Evolutionary conservation across 2,329 filamentous ascomycete genomes (phyloP).

Genomic region (Colletotrichum sp.): DNA sequence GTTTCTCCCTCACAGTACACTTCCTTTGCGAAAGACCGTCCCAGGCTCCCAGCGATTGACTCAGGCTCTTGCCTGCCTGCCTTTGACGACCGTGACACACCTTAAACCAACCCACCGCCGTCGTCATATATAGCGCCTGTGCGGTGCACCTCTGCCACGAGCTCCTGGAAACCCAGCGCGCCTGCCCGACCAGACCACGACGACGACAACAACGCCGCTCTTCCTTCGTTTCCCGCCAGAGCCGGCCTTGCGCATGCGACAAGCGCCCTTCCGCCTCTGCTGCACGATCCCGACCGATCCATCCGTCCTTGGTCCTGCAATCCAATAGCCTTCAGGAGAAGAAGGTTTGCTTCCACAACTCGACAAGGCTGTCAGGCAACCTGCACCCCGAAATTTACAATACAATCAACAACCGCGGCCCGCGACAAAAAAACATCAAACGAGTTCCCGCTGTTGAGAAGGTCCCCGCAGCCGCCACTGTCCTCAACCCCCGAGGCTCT

Average conservation of each 20-base stretch:
- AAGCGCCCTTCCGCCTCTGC: not conserved
- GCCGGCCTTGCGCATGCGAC: not conserved
- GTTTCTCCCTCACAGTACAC: slow-evolving; percentile 10
- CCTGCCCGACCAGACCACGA: not conserved
- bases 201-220: not conserved
- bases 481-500: not conserved
- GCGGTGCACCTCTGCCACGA: not conserved
- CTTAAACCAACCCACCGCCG: not conserved
- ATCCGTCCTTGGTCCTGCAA: not conserved
- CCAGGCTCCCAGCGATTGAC: slow-evolving; percentile 12
- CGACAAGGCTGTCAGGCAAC: slow-evolving; percentile 4
- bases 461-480: not conserved
- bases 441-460: not conserved
- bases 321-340: not conserved
- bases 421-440: not conserved
- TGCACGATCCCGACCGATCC: not conserved
- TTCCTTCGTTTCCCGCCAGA: not conserved
- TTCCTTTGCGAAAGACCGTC: slow-evolving; percentile 14
- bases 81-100: slow-evolving; percentile 15
- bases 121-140: not conserved
- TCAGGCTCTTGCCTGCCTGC: not conserved
- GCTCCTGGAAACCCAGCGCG: not conserved
- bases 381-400: not conserved
- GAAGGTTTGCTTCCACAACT: not conserved
- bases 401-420: not conserved